Evolutionary conservation across 345 rosid genomes (phyloP).

Genomic region (Eucalyptus globulus): DNA sequence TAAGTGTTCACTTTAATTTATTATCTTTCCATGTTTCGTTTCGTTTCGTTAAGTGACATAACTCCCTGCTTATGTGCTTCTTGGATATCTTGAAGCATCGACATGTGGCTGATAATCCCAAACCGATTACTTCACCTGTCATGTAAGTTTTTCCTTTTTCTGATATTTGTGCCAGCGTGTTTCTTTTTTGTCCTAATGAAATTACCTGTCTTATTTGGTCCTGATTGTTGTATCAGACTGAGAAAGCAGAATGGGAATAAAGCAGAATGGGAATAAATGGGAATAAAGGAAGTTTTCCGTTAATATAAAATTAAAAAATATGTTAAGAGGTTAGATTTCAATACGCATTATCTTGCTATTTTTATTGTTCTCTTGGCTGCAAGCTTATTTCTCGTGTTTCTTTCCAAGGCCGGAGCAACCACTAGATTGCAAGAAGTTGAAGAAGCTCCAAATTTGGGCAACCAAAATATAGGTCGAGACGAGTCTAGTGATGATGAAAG

Average conservation of each 20-base stretch:
- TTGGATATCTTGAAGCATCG: background rate
- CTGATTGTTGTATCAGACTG: background rate
- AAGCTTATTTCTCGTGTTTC: background rate
- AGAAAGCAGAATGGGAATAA: background rate
- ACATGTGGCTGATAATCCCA: background rate
- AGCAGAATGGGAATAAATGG: background rate
- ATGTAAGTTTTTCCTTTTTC: background rate
- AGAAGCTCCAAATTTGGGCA: background rate
- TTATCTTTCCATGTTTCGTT: background rate
- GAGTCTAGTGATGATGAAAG: background rate
- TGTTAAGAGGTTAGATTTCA: background rate
- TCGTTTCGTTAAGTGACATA: too few relatives aligned
- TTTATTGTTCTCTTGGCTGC: background rate
- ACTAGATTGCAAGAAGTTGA: background rate
- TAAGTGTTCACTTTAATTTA: background rate
- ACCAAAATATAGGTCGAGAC: background rate
- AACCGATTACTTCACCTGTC: background rate
- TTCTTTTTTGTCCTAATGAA: too few relatives aligned
- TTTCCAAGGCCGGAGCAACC: background rate
- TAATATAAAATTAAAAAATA: background rate
- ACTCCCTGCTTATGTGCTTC: background rate
- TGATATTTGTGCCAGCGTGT: background rate
- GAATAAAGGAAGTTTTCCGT: background rate
- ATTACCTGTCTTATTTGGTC: background rate
- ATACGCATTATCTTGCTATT: background rate